Evolutionary conservation across 116 monocot species (phyloP).

Genomic region (Papilionanthe hybrid): DNA sequence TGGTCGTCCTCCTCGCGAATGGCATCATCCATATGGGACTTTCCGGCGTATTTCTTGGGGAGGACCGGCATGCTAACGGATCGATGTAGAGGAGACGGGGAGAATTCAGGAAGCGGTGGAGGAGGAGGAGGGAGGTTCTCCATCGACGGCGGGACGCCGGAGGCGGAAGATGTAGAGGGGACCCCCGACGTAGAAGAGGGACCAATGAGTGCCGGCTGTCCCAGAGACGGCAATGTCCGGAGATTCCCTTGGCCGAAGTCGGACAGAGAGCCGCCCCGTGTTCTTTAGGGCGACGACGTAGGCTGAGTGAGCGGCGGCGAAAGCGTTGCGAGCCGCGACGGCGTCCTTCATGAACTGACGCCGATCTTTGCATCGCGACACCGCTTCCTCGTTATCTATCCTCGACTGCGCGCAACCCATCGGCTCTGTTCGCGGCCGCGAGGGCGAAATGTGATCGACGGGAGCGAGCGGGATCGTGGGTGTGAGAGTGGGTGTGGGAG

Average conservation of each 20-base stretch:
- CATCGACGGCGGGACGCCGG: slow-evolving; percentile 16
- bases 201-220: neutral
- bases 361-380: slow-evolving; percentile 56
- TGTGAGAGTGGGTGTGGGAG: neutral
- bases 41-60: slow-evolving; percentile 16
- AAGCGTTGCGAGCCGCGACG: slow-evolving; percentile 65
- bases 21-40: slow-evolving; percentile 12
- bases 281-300: slow-evolving; percentile 52
- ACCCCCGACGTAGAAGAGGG: neutral
- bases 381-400: slow-evolving; percentile 60
- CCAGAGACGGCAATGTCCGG: neutral
- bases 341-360: slow-evolving; percentile 42
- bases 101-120: slow-evolving; percentile 48
- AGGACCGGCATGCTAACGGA: slow-evolving; percentile 55
- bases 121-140: slow-evolving; percentile 55
- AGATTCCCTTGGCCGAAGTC: slow-evolving; percentile 54
- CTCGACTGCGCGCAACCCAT: slow-evolving; percentile 63
- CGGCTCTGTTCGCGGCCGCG: neutral
- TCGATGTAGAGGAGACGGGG: slow-evolving; percentile 44
- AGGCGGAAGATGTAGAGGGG: neutral
- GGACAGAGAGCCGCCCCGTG: slow-evolving; percentile 59
- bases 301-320: slow-evolving; percentile 63
- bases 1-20: slow-evolving; percentile 36
- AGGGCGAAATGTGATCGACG: neutral
- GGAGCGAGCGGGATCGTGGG: too few species aligned